Evolutionary conservation across 768 basidiomycete genomes (phyloP).

Genomic region (Termitomyces sp.): DNA sequence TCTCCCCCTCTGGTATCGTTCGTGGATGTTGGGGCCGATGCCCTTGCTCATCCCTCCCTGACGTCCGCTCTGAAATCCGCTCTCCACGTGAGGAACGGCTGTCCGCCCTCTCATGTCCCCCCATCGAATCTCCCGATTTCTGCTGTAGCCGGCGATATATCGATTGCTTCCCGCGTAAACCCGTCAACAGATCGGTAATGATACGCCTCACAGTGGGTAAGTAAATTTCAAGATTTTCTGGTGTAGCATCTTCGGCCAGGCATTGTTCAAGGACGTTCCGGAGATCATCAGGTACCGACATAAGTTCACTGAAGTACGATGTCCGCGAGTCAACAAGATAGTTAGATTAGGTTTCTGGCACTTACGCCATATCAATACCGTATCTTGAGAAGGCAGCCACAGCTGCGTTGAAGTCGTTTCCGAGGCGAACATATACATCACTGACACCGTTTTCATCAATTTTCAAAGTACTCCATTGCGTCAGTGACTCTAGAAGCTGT

Average conservation of each 20-base stretch:
- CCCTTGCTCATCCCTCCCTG: slow-evolving; percentile 30
- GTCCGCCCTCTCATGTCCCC: slow-evolving; percentile 45
- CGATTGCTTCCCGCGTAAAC: slow-evolving; percentile 88
- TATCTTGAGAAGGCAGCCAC: slow-evolving; percentile 82
- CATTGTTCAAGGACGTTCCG: slow-evolving; percentile 86
- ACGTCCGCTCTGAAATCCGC: slow-evolving; percentile 22
- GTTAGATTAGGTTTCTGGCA: slow-evolving; percentile 14
- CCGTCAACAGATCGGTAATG: slow-evolving; percentile 89
- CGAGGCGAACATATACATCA: slow-evolving; percentile 93
- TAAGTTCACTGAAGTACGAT: slow-evolving; percentile 60
- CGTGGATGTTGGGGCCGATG: slow-evolving; percentile 48
- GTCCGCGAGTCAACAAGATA: neutral
- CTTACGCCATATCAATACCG: slow-evolving; percentile 89
- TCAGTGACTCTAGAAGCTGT: slow-evolving; percentile 85
- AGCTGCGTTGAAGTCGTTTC: slow-evolving; percentile 95
- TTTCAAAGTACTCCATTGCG: slow-evolving; percentile 72
- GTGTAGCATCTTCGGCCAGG: slow-evolving; percentile 83
- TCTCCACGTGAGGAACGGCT: slow-evolving; percentile 52
- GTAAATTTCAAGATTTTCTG: slow-evolving; percentile 81
- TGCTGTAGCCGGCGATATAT: slow-evolving; percentile 71
- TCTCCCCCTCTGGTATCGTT: slow-evolving; percentile 32
- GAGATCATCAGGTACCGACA: slow-evolving; percentile 83
- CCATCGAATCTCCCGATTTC: slow-evolving; percentile 35
- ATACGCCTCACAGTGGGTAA: slow-evolving; percentile 88
- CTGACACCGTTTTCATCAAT: slow-evolving; percentile 80